Base-by-base conservation (phyloP, 1,284 basidiomycete genomes). In the Ganoderma sinense region DNA sequence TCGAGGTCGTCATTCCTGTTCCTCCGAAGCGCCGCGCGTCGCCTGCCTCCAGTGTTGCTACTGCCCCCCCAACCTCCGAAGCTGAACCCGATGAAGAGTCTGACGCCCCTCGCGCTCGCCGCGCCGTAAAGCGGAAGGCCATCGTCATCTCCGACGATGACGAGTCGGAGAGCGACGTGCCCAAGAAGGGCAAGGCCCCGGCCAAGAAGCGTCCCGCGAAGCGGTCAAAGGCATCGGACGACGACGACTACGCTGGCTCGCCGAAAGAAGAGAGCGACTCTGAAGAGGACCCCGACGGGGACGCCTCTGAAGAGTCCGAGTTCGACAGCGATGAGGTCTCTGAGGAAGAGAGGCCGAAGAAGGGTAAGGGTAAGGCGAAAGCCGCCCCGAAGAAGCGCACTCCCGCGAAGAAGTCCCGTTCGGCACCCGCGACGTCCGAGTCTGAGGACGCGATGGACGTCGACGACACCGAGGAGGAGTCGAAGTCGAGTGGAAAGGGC, bases 391-490 rank as follows among this genome's bases (percentile, higher is more conserved):
- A 71, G 53, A 78, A 74, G 64, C 45, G 61, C 40, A 62, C 71
- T 29, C 64, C 65, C 1, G 60, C 51, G 20, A 67, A 71, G 48
- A 79, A 76, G 69, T 68, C 53, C 67, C 74, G 71, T 36, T 67
- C 73, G 2, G 80, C 76, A 20, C 60, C 74, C 20, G 74, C 71
- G 23, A 72, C 74, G 23, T 75, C 77, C 13, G 78, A 77, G 40
- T 75, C 74, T 8, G 80, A 81, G 23, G 83, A 84, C 59, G 84
- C 78, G 18, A 91, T 91, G 89, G 89, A 90, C 43, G 83, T 91
- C 39, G 88, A 90, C 62, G 85, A 88, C 80, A 62, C 65, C 31
- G 64, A 69, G 16, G 65, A 70, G 58, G 61, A 83, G 69, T n/a
- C 40, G 29, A 80, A 80, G 71, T 64, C 66, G 7, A 53, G 16